These are phyloP conservation scores for Penicillium sclerotiorum DNA, from an alignment of 2,329 filamentous ascomycete genomes.

Conservation along the genomic window DNA sequence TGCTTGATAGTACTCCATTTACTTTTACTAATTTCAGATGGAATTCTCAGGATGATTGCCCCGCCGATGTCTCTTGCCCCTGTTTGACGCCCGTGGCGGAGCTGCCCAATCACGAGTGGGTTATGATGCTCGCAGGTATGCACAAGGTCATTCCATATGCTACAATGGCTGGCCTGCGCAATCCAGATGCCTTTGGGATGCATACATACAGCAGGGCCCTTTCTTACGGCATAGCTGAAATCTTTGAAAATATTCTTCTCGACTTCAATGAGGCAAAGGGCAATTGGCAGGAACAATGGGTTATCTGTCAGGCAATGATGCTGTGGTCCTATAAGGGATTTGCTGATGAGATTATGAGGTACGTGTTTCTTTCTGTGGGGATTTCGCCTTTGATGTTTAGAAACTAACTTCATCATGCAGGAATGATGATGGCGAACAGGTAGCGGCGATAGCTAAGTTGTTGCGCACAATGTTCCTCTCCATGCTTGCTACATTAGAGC, in stretches of 20 bases:
- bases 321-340: constrained; percentile 30
- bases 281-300: constrained; percentile 45
- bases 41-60: too few relatives aligned
- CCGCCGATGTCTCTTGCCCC: too few relatives aligned
- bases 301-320: constrained; percentile 43
- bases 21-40: too few relatives aligned
- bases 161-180: neutral
- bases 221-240: constrained; percentile 46
- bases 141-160: neutral
- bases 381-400: neutral
- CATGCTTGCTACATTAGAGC: constrained; percentile 44
- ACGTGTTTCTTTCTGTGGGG: constrained; percentile 1
- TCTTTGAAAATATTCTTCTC: constrained; percentile 47
- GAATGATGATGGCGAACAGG: constrained; percentile 11
- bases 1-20: neutral
- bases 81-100: too few relatives aligned
- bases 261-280: constrained; percentile 41
- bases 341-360: constrained; percentile 25
- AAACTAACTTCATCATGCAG: constrained; percentile 5
- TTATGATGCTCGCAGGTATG: neutral
- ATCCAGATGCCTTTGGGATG: constrained; percentile 45
- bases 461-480: constrained; percentile 36
- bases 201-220: constrained; percentile 49
- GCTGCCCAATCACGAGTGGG: constrained; percentile 1
- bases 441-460: constrained; percentile 4